Conservation (phyloP, 495 filamentous ascomycete species). For the Xylaria longipes region DNA sequence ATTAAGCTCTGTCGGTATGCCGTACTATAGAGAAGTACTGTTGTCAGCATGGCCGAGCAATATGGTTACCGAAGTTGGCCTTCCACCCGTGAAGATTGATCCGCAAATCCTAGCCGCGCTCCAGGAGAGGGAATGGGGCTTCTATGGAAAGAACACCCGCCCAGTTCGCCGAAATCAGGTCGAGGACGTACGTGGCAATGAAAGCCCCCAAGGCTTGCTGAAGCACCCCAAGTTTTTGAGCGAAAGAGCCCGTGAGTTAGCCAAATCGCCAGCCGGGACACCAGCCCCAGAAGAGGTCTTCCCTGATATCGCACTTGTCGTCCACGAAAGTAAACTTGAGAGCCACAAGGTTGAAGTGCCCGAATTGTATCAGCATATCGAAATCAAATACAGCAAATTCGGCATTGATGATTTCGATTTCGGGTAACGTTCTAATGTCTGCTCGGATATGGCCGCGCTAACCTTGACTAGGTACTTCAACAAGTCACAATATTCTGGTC, state of each 20-base stretch:
- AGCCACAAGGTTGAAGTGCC: conserved; percentile 76
- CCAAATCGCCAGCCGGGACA: conserved; percentile 58
- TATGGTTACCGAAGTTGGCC: conserved; percentile 81
- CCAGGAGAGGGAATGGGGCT: conserved; percentile 71
- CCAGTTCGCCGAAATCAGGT: conserved; percentile 78
- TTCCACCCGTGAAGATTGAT: conserved; percentile 78
- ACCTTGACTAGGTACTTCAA: conserved; percentile 77
- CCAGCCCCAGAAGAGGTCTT: conserved; percentile 67
- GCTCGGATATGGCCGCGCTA: conserved; percentile 8
- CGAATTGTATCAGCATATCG: conserved; percentile 83
- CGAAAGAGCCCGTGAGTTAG: conserved; percentile 80
- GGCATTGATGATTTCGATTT: conserved; percentile 99
- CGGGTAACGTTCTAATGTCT: conserved; percentile 59
- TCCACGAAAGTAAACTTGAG: conserved; percentile 64
- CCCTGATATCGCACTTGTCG: conserved; percentile 43
- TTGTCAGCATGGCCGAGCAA: conserved; percentile 90
- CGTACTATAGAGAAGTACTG: conserved; percentile 86
- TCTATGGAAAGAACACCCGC: conserved; percentile 78
- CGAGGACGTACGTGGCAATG: conserved; percentile 71
- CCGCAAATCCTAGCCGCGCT: conserved; percentile 71
- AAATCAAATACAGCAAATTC: conserved; percentile 97
- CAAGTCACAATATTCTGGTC: conserved; percentile 83
- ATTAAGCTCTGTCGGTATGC: conserved; percentile 85
- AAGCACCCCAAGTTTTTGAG: conserved; percentile 88
- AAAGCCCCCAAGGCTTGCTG: conserved; percentile 59